A percentile compares a stretch with the other conserved stretches of the same genome.
phyloP scores from a whole-genome alignment of 352 stramenopile genomes.

The Pythium brachiatum region DNA sequence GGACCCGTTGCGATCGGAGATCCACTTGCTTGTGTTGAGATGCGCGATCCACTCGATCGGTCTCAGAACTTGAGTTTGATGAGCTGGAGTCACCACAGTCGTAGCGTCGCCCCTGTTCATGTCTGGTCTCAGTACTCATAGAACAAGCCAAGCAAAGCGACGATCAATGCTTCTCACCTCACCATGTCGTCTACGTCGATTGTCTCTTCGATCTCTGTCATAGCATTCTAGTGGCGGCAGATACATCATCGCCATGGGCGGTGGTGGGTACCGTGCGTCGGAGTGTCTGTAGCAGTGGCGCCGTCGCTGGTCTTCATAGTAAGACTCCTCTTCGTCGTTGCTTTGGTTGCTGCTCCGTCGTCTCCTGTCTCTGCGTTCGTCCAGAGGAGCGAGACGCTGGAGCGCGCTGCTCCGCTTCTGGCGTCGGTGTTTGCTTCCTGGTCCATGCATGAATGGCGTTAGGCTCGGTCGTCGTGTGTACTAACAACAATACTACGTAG shows the following conservation, averaged over 20 bases:
- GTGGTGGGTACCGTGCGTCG: background rate
- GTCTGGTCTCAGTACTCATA: background rate
- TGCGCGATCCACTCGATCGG: background rate
- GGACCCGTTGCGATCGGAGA: conserved; percentile 40
- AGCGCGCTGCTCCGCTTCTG: background rate
- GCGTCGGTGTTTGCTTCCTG: background rate
- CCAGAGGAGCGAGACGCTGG: conserved; percentile 3
- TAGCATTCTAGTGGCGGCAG: conserved; percentile 5
- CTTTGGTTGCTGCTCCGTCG: conserved; percentile 9
- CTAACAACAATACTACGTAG: no score
- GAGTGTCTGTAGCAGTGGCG: background rate
- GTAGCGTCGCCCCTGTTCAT: background rate
- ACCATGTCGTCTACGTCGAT: background rate
- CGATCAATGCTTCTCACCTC: background rate
- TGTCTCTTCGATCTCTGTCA: background rate
- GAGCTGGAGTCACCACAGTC: background rate
- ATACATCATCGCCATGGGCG: conserved; percentile 15
- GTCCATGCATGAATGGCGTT: no score
- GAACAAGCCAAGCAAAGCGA: background rate
- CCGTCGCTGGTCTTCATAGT: background rate
- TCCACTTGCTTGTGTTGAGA: background rate
- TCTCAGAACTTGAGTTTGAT: background rate
- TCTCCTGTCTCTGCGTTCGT: background rate
- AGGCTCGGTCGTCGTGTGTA: no score
- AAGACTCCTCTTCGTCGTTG: conserved; percentile 15